These are phyloP conservation scores for Coemansia sp. DNA, from an alignment of 192 early-diverging fungal genomes.

Conservation along the genomic window DNA sequence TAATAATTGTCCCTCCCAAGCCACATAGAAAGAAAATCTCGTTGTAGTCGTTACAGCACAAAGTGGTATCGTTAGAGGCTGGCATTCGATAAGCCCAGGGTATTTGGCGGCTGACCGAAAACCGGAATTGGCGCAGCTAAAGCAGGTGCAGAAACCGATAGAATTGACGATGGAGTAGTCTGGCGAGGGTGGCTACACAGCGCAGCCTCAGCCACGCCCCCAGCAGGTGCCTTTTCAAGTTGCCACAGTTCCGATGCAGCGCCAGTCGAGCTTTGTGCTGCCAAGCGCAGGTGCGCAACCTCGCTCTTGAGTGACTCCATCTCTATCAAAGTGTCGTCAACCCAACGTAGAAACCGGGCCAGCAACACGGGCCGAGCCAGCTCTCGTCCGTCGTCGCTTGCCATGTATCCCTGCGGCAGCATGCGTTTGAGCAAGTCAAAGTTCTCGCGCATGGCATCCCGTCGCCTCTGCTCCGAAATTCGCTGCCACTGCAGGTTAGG, in stretches of 20 bases:
- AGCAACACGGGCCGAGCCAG: constrained; percentile 50
- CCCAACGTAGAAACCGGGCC: constrained; percentile 52
- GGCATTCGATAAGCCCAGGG: constrained; percentile 1
- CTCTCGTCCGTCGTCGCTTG: constrained; percentile 53
- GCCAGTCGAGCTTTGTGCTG: neutral
- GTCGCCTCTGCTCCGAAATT: constrained; percentile 48
- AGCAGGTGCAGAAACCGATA: neutral
- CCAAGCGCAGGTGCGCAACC: constrained; percentile 24
- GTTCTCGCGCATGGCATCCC: constrained; percentile 55
- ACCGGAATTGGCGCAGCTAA: neutral
- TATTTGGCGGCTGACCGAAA: neutral
- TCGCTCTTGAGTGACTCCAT: constrained; percentile 48
- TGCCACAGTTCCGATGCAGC: neutral
- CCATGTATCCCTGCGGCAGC: constrained; percentile 51
- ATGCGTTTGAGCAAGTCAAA: constrained; percentile 55
- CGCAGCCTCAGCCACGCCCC: neutral
- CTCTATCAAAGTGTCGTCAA: constrained; percentile 53
- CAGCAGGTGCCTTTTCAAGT: neutral
- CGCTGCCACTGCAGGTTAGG: constrained; percentile 50
- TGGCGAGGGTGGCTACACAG: neutral
- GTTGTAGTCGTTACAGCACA: neutral
- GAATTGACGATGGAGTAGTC: neutral
- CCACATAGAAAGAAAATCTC: neutral
- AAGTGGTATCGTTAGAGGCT: neutral
- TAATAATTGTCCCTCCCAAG: neutral